Base-by-base conservation (phyloP, 352 stramenopile species). In the Globisporangium solare region DNA sequence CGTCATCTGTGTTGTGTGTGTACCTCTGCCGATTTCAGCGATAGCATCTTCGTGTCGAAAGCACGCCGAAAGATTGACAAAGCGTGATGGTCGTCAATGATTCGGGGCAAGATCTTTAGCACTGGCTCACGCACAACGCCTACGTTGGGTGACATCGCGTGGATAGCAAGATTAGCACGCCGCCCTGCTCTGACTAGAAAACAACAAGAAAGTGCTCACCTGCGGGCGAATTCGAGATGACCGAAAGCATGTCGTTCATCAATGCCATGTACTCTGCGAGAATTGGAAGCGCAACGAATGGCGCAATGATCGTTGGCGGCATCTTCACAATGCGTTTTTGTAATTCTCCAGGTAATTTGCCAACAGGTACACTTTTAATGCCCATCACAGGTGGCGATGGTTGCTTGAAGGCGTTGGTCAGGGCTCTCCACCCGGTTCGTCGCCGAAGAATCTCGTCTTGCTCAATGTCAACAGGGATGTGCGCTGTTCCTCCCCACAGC, bases 221-320 rank as follows among this genome's bases (percentile, higher is more conserved):
- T 67, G 74, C 63, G 1, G 78, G 79, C 7, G 68, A 63, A n/a
- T 67, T 61, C 8, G 57, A 24, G 20, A 71, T 67, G 10, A 58
- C 64, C 37, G 72, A 76, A 27, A 92, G 67, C 17, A 70, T 79
- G 20, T 59, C 73, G 41, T 82, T 72, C 70, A 92, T 84, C 14
- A 82, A 56, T 11, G 40, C 58, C 82, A 92, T 92, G 56, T 89
- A 90, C 48, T 90, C 82, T 6, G 74, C 70, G 12, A 90, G 53
- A 21, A 92, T 83, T 2, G 79, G 76, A 14, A 92, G 67, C 2
- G 79, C 68, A 1, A 79, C 56, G 46, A 86, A 89, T 22, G 82
- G 79, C 15, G 74, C 76, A 32, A 92, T 76, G 32, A 92, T 71
- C 51, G 79, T 77, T 7, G 82, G 70, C 0, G 82, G 82, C 74